phyloP scores from a whole-genome alignment of 2,329 filamentous ascomycete species.

The Stylonectria norvegica region DNA sequence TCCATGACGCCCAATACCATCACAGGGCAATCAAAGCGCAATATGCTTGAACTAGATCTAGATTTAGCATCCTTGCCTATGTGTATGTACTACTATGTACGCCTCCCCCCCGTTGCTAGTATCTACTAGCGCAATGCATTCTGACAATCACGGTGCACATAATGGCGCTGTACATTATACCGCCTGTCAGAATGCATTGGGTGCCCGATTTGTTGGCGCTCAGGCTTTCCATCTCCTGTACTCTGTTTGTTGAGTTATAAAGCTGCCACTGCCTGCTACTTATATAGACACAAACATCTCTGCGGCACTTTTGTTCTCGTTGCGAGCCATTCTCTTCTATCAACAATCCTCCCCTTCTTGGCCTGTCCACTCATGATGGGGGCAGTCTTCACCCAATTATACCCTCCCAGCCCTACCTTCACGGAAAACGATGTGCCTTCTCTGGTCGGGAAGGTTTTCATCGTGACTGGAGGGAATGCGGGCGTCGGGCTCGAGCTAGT shows the following conservation, averaged over 20 bases:
- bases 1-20: not conserved
- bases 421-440: not conserved
- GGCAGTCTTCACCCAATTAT: not conserved
- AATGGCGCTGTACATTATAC: not conserved
- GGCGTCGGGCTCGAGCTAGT: slow-evolving; percentile 47
- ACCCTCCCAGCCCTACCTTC: not conserved
- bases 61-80: no score
- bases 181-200: not conserved
- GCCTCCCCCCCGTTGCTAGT: not conserved
- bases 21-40: not conserved
- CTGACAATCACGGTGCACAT: not conserved
- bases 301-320: not conserved
- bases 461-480: slow-evolving; percentile 38
- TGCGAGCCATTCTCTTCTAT: not conserved
- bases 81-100: not conserved
- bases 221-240: not conserved
- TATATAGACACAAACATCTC: not conserved
- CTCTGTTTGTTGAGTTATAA: not conserved
- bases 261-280: not conserved
- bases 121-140: not conserved
- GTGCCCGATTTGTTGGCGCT: not conserved
- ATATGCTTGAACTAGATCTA: not conserved
- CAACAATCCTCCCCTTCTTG: not conserved
- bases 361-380: not conserved
- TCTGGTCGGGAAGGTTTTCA: slow-evolving; percentile 35